Evolutionary conservation across 2,329 filamentous ascomycete genomes (phyloP), one percentile per base, ranked within the genome.

Genomic region (Diaporthe sp.): DNA sequence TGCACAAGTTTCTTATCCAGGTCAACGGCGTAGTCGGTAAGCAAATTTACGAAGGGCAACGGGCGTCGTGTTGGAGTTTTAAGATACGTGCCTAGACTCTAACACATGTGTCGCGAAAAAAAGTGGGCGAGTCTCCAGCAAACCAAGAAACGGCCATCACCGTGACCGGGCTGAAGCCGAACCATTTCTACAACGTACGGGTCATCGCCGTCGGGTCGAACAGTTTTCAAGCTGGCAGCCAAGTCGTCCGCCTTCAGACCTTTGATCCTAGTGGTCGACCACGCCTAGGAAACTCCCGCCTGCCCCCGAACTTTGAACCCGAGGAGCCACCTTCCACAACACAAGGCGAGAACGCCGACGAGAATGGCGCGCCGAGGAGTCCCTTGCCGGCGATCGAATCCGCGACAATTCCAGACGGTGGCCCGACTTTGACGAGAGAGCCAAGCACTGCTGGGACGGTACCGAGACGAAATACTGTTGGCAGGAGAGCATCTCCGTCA

Each of bases 21-120:
- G 93, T 99, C 78, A 98, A 99, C 84, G 96, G 96, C 57, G 93
- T 96, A 58, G 95, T 95, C 86, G 94, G 95, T 97, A 85, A 83
- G 92, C 81, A 69, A 25, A 19, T 17, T 55, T 37, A 19, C 65
- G 25, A 53, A 17, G 34, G 39, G 22, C 70, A 73, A 75, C 74
- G 73, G 79, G 75, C 81, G 76, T 72, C 9, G 74, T 62, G 59
- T 69, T 74, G 78, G 71, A 76, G 69, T 73, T 77, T 81, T 5
- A 44, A 42, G 13, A 28, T 19, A 15, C 51, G 59, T 69, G 37
- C 25, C 28, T 46, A 61, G 31, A 25, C 62, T 73, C 69, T 77
- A 59, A 77, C 73, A 65, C 49, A 28, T 71, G 37, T 67, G 68
- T 70, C 57, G 42, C 49, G 17, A 73, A 65, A 5, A 44, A 53